Base-by-base conservation (phyloP, 768 basidiomycete genomes). In the Grammothele lineata region DNA sequence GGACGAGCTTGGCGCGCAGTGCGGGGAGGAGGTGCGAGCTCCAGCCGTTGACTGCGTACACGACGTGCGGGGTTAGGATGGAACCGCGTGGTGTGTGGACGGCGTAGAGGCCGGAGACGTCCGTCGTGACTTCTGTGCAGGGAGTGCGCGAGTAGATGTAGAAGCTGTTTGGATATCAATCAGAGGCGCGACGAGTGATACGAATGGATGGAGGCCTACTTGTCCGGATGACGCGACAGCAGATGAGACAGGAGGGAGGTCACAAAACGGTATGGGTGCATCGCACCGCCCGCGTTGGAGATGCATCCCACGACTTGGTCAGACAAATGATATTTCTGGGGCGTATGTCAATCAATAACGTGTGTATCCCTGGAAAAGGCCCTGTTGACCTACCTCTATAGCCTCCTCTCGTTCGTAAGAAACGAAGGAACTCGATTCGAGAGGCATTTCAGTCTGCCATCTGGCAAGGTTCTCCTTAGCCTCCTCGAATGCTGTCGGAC, bases 1-100 rank as follows among this genome's bases (percentile, higher is more conserved):
- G 85, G 15, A 85, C 59, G 48, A 87, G 77, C 59, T 78, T 85
- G 41, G 69, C 69, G 17, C 80, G 76, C 68, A 87, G 69, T 0
- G 75, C 74, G 11, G 73, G 69, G 45, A 94, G 67, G 36, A 94
- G 75, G 53, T 87, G 82, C 1, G 87, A 79, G 2, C 72, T 69
- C 81, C 90, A 92, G 17, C 77, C 90, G 61, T 95, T 95, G 3
- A 89, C 92, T 2, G 88, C 87, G 60, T 92, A 90, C 10, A 94
- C 69, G 35, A 94, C 72, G 61, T 88, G 85, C 3, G 63, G 65
- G 0, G 87, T 68, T 14, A 55, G 63, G 21, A 89, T 70, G 4
- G 54, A 58, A 0, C 91, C 90, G 40, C 74, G 70, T 0, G 82
- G 70, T 1, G 90, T 92, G 17, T 59, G 50, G n/a, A 89, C 68